These are phyloP conservation scores for Sporothrix protearum DNA, from an alignment of 2,329 filamentous ascomycete species.

Conservation along the genomic window DNA sequence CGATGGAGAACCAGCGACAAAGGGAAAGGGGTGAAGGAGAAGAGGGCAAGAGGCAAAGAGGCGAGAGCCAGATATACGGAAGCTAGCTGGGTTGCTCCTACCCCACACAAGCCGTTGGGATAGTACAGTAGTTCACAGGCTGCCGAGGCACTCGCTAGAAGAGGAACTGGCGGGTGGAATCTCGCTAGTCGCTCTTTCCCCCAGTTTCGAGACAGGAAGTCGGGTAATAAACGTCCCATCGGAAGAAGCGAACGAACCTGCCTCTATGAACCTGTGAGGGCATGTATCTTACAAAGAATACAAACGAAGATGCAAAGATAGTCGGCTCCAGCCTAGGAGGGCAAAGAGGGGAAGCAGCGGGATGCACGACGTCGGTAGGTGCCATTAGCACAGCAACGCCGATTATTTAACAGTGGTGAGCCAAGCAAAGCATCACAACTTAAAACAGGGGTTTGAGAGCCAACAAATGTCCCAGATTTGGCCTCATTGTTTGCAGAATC, in stretches of 20 bases:
- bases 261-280: neutral
- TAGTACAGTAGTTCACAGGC: slow-evolving; percentile 10
- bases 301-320: neutral
- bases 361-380: neutral
- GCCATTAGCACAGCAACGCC: neutral
- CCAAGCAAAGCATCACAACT: neutral
- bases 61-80: slow-evolving; percentile 2
- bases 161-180: neutral
- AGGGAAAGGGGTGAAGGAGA: neutral
- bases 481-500: neutral
- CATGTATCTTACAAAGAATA: neutral
- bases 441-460: neutral
- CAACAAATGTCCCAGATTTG: neutral
- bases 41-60: neutral
- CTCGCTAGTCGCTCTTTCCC: neutral
- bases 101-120: neutral
- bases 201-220: neutral
- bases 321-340: neutral
- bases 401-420: neutral
- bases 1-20: neutral
- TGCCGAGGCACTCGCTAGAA: slow-evolving; percentile 17
- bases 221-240: neutral
- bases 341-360: neutral
- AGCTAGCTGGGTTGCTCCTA: neutral
- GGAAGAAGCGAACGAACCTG: neutral